Evolutionary conservation across 2,329 filamentous ascomycete species (phyloP).

Genomic region (Neonectria punicea): DNA sequence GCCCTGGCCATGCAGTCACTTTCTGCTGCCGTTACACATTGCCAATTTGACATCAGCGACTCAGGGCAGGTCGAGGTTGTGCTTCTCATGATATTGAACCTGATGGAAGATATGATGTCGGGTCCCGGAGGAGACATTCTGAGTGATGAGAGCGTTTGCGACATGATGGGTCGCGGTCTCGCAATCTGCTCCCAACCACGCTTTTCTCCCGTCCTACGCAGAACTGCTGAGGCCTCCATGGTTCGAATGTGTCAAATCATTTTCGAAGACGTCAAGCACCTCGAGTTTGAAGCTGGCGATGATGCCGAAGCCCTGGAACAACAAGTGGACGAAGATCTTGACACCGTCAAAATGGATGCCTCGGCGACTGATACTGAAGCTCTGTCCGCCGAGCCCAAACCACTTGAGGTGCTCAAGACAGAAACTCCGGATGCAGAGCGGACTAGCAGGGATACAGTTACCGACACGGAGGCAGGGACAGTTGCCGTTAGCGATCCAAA

Average conservation of each 20-base stretch:
- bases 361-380: slow-evolving; percentile 32
- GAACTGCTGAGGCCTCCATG: slow-evolving; percentile 96
- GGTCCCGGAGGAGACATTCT: slow-evolving; percentile 90
- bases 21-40: slow-evolving; percentile 95
- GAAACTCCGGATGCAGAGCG: slow-evolving; percentile 35
- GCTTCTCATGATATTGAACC: slow-evolving; percentile 88
- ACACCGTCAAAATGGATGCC: slow-evolving; percentile 81
- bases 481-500: slow-evolving; percentile 46
- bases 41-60: slow-evolving; percentile 96
- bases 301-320: slow-evolving; percentile 74
- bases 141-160: slow-evolving; percentile 98
- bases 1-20: slow-evolving; percentile 93
- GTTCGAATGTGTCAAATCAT: slow-evolving; percentile 99
- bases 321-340: slow-evolving; percentile 74
- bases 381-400: slow-evolving; percentile 30
- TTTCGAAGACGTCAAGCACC: slow-evolving; percentile 89
- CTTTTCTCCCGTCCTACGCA: slow-evolving; percentile 87
- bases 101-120: slow-evolving; percentile 99
- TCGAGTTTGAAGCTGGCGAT: slow-evolving; percentile 77
- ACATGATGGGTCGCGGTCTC: slow-evolving; percentile 98
- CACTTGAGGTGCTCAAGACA: slow-evolving; percentile 32
- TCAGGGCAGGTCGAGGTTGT: slow-evolving; percentile 96
- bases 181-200: slow-evolving; percentile 97
- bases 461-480: slow-evolving; percentile 53
- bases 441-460: slow-evolving; percentile 63